Evolutionary conservation across 768 basidiomycete species (phyloP).

Genomic region (Mycena alexandri): DNA sequence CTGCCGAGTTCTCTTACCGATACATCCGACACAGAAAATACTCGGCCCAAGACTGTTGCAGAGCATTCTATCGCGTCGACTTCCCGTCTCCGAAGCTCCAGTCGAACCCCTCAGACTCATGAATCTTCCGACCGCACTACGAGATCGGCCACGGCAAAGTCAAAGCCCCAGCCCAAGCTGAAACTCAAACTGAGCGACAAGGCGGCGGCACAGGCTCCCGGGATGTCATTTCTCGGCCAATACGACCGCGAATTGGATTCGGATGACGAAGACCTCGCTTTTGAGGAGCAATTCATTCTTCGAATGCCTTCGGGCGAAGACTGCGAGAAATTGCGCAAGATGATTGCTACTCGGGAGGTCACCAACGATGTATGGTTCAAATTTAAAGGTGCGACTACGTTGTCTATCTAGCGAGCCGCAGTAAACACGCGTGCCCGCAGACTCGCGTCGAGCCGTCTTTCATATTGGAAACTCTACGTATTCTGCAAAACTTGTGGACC

Average conservation of each 20-base stretch:
- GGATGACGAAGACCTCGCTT: conserved; percentile 93
- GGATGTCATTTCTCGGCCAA: conserved; percentile 89
- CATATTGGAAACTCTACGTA: conserved; percentile 86
- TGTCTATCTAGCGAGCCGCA: conserved; percentile 16
- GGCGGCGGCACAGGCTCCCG: conserved; percentile 82
- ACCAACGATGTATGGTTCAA: conserved; percentile 95
- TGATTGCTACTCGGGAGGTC: conserved; percentile 83
- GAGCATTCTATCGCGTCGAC: conserved; percentile 32
- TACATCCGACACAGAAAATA: conserved; percentile 12
- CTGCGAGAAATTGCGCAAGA: conserved; percentile 82
- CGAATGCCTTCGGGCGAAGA: conserved; percentile 90
- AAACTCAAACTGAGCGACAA: conserved; percentile 92
- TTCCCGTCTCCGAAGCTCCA: conserved; percentile 35
- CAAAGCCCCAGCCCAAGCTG: conserved; percentile 77
- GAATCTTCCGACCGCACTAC: conserved; percentile 66
- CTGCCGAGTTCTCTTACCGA: conserved; percentile 8
- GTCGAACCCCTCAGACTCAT: conserved; percentile 40
- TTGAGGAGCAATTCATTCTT: conserved; percentile 97
- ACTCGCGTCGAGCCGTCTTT: conserved; percentile 91
- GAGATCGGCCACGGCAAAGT: conserved; percentile 64
- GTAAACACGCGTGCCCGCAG: conserved; percentile 56
- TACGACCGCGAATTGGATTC: conserved; percentile 97
- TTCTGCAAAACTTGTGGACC: conserved; percentile 93
- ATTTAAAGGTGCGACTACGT: conserved; percentile 81
- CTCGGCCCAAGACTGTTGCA: conserved; percentile 18